phyloP scores from a whole-genome alignment of 2,329 filamentous ascomycete genomes.

The Cyphellophora attinorum region DNA sequence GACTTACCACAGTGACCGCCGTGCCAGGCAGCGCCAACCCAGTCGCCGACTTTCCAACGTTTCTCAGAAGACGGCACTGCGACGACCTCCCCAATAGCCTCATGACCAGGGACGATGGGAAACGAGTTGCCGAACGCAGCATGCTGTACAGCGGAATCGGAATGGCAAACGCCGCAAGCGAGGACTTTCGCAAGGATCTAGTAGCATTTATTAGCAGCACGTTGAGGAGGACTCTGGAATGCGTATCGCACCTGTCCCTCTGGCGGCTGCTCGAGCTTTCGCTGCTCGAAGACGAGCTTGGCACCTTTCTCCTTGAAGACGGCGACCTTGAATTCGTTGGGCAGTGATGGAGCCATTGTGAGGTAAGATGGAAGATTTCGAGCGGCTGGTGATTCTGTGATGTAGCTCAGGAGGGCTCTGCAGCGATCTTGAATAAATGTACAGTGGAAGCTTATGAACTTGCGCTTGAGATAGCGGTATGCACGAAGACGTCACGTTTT shows the following conservation, averaged over 20 bases:
- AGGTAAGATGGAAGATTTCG: no score
- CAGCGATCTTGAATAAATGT: no score
- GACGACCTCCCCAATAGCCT: slow-evolving; percentile 48
- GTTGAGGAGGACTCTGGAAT: no score
- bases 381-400: no score
- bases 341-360: slow-evolving; percentile 29
- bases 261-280: slow-evolving; percentile 48
- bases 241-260: slow-evolving; percentile 41
- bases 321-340: slow-evolving; percentile 59
- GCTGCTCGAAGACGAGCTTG: slow-evolving; percentile 49
- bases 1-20: slow-evolving; percentile 38
- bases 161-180: slow-evolving; percentile 56
- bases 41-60: slow-evolving; percentile 53
- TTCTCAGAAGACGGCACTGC: slow-evolving; percentile 32
- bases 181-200: slow-evolving; percentile 54
- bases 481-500: no score
- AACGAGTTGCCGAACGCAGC: slow-evolving; percentile 58
- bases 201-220: not conserved
- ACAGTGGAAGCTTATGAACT: no score
- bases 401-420: no score
- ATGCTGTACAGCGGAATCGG: slow-evolving; percentile 47
- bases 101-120: slow-evolving; percentile 57
- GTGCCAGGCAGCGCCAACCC: slow-evolving; percentile 58
- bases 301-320: slow-evolving; percentile 45
- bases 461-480: no score